Percentiles rank a stretch among this genome's conserved stretches.
Evolutionary conservation across 192 early-diverging fungal genomes (phyloP).

Genomic region (Physocladia obscura): DNA sequence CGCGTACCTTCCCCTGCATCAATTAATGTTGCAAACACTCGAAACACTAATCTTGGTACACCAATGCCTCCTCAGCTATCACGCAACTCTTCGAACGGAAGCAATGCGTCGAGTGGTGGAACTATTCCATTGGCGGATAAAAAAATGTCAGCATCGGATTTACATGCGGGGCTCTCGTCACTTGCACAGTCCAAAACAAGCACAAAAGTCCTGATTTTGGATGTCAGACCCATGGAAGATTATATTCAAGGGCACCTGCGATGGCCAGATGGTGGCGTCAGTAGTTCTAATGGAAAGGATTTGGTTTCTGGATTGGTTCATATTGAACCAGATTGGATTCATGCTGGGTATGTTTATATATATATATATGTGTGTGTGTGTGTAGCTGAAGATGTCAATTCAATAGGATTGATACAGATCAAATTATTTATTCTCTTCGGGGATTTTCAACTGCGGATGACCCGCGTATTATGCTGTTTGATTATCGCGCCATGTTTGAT

Average conservation of each 20-base stretch:
- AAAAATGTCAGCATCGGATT: conserved; percentile 15
- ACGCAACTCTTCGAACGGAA: too few relatives aligned
- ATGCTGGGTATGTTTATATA: conserved; percentile 49
- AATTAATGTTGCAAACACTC: too few relatives aligned
- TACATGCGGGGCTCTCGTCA: conserved; percentile 24
- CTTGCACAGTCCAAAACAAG: conserved; percentile 11
- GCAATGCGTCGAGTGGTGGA: too few relatives aligned
- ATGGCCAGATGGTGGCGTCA: conserved; percentile 36
- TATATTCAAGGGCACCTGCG: conserved; percentile 69
- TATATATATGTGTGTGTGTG: too few relatives aligned
- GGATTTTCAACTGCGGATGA: conserved; percentile 57
- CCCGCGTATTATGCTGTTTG: conserved; percentile 65
- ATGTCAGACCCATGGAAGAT: conserved; percentile 72
- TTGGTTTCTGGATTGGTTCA: conserved; percentile 56
- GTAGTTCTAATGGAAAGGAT: background rate
- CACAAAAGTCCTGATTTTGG: conserved; percentile 61
- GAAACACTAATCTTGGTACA: too few relatives aligned
- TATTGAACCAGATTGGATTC: conserved; percentile 68
- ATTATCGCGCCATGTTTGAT: conserved; percentile 63
- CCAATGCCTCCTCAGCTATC: too few relatives aligned
- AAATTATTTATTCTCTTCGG: conserved; percentile 46
- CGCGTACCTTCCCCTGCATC: too few relatives aligned
- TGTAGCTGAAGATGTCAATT: too few relatives aligned
- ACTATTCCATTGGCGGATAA: background rate
- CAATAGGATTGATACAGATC: conserved; percentile 12